A percentile compares a stretch with the other conserved stretches of the same genome.
Evolutionary conservation across 805 yeast species (phyloP).

Genomic region (Pichia sporocuriosa): DNA sequence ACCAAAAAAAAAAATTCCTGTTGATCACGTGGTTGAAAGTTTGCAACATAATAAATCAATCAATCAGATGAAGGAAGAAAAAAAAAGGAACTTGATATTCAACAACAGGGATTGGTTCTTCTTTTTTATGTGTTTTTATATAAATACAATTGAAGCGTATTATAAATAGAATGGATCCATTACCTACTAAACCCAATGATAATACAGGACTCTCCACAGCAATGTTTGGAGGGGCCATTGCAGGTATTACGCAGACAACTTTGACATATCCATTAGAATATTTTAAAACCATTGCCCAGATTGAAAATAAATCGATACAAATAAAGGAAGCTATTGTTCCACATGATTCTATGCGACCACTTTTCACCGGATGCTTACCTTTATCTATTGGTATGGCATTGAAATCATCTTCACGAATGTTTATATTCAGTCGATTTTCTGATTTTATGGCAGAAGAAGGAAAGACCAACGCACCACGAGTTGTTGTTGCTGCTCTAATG

Average conservation of each 20-base stretch:
- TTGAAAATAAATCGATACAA: constrained; percentile 36
- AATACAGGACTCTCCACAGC: constrained; percentile 48
- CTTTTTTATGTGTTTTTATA: neutral
- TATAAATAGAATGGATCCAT: constrained; percentile 23
- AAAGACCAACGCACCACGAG: constrained; percentile 69
- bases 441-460: constrained; percentile 58
- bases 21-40: too few species aligned
- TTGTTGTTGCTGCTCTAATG: constrained; percentile 76
- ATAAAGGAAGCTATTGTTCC: constrained; percentile 29
- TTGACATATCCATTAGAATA: constrained; percentile 68
- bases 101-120: neutral
- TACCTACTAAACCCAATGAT: constrained; percentile 19
- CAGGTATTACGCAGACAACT: constrained; percentile 57
- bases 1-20: too few species aligned
- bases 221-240: constrained; percentile 51
- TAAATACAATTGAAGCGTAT: neutral
- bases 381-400: constrained; percentile 65
- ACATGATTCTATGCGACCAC: constrained; percentile 24
- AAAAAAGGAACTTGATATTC: too few species aligned
- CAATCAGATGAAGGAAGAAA: too few species aligned
- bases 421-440: constrained; percentile 68
- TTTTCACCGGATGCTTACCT: constrained; percentile 64
- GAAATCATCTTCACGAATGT: constrained; percentile 68
- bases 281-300: constrained; percentile 57
- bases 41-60: too few species aligned